Conservation (phyloP, 352 stramenopile species). For the Globisporangium middletonii region DNA sequence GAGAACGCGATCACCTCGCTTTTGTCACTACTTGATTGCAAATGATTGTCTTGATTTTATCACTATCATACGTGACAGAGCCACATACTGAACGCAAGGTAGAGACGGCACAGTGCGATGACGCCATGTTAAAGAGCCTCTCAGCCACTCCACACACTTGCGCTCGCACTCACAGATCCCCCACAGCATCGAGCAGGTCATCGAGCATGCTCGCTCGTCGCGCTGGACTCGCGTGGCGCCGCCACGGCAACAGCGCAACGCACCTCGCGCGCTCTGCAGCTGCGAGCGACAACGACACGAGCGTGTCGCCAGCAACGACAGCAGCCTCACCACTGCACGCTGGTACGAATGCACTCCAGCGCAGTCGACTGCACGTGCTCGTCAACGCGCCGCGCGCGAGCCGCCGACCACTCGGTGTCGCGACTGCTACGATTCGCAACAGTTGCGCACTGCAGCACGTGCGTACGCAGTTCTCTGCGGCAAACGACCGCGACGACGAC, state of each 20-base stretch:
- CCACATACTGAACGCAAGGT: no score
- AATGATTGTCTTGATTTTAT: not conserved
- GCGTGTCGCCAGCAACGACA: not conserved
- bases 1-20: no score
- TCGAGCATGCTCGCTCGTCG: constrained; percentile 11
- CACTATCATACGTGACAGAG: not conserved
- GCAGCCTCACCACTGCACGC: no score
- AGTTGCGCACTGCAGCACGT: not conserved
- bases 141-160: no score
- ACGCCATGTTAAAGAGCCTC: not conserved
- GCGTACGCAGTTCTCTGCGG: constrained; percentile 10
- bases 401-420: not conserved
- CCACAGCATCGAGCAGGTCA: not conserved
- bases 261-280: not conserved
- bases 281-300: not conserved
- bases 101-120: no score
- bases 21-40: no score
- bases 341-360: not conserved
- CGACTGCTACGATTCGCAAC: not conserved
- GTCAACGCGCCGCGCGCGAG: constrained; percentile 1
- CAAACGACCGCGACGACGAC: constrained; percentile 10
- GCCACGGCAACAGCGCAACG: constrained; percentile 2
- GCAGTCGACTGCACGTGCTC: constrained; percentile 13
- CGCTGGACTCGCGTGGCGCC: constrained; percentile 6
- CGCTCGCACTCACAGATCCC: no score